Evolutionary conservation across 2,329 filamentous ascomycete genomes (phyloP), one percentile per base, ranked within the genome.

Genomic region (Calonectria crousiana): DNA sequence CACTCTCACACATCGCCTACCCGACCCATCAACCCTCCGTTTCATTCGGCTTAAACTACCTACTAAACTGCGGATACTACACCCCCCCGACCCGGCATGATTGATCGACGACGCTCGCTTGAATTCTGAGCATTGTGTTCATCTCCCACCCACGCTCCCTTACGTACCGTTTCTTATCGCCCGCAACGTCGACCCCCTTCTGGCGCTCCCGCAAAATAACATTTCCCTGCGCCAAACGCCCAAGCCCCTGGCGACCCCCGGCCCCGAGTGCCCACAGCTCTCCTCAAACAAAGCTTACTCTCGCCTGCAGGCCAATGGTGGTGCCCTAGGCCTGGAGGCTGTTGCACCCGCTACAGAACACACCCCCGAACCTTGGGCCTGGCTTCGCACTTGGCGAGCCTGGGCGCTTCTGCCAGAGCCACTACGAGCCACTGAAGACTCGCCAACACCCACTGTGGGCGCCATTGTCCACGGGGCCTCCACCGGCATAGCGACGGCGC

Each of bases 401-500:
- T 53, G 32, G 70, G 70, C 70, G 70, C 65, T 41, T 66, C 53
- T 67, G 41, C 32, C 20, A 67, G 65, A 51, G 34, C 53, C 67
- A 28, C 53, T 30, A 32, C 56, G 51, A 44, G 71, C 60, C 66
- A 66, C 71, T 73, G 71, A 62, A 64, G 51, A 53, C 60, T 58
- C 18, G 49, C 41, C 58, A 34, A 73, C 38, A 66, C 58, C 58
- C 58, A 60, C 67, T 70, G 72, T 47, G 58, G 76, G 71, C 78
- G 77, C 78, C 78, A 79, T 77, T 72, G 77, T 74, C 65, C 71
- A 78, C 73, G 76, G 72, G 69, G 75, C 75, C 72, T 72, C 78
- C 78, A 76, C 77, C 66, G 68, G 60, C 65, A 60, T 47, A 70
- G 68, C 65, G 58, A 65, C 76, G 72, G 75, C 78, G 78, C 78